A percentile compares a stretch with the other conserved stretches of the same genome.
These are phyloP conservation scores for Exserohilum rostratum DNA, from an alignment of 2,329 filamentous ascomycete species.

Conservation along the genomic window DNA sequence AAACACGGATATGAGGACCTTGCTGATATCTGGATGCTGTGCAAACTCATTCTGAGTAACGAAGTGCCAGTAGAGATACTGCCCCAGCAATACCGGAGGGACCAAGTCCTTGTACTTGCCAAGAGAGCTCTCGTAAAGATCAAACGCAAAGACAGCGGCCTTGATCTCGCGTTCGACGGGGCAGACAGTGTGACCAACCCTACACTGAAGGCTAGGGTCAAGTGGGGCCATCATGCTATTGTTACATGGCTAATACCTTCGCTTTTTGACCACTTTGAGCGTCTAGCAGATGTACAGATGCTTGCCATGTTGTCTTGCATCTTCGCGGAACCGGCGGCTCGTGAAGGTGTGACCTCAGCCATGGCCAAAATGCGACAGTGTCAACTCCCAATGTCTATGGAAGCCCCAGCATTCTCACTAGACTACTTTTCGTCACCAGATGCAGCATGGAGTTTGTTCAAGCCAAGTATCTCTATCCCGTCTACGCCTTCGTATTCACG, in stretches of 20 bases:
- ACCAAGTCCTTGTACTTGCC: constrained; percentile 73
- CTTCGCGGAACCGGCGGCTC: constrained; percentile 57
- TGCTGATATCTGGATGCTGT: constrained; percentile 82
- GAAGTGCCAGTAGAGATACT: constrained; percentile 74
- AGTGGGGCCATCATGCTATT: constrained; percentile 64
- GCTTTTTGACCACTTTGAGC: constrained; percentile 66
- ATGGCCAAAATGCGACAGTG: constrained; percentile 46
- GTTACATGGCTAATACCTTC: constrained; percentile 63
- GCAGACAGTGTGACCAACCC: constrained; percentile 48
- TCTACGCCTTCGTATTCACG: constrained; percentile 42
- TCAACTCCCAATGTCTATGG: constrained; percentile 50
- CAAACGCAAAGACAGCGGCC: constrained; percentile 56
- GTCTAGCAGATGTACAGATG: constrained; percentile 67
- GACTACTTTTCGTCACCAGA: constrained; percentile 55
- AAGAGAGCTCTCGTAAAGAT: constrained; percentile 63
- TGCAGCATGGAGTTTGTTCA: constrained; percentile 52
- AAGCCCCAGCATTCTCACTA: constrained; percentile 54
- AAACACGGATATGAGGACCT: constrained; percentile 73
- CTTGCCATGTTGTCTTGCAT: constrained; percentile 69
- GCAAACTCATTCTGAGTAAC: constrained; percentile 76
- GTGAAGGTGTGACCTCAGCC: constrained; percentile 48
- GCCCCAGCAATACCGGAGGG: constrained; percentile 59
- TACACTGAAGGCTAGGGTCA: constrained; percentile 53
- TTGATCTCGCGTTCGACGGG: constrained; percentile 57
- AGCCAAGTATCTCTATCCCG: constrained; percentile 44